Conservation (phyloP, 768 basidiomycete species). For the Leucocoprinus sp. region DNA sequence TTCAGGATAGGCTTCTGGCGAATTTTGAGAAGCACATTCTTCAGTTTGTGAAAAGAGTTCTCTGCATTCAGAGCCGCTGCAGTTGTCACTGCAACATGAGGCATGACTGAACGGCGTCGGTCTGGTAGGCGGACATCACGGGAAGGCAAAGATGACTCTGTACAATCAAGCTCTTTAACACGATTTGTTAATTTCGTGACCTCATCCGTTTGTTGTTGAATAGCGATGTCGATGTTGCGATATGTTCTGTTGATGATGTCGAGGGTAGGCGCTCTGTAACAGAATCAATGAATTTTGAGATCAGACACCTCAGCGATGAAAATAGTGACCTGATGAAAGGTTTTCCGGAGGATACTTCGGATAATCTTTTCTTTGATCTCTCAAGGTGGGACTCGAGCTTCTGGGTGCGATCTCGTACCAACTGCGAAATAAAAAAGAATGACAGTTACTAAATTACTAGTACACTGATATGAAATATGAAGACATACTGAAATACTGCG, state of each 20-base stretch:
- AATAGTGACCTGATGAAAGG: constrained; percentile 50
- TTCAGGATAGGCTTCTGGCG: constrained; percentile 65
- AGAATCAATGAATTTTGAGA: neutral
- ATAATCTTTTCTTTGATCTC: constrained; percentile 60
- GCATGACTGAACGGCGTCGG: constrained; percentile 38
- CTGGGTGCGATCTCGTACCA: constrained; percentile 63
- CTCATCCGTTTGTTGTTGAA: constrained; percentile 52
- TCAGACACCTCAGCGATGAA: neutral
- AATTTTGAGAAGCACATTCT: constrained; percentile 51
- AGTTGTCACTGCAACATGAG: constrained; percentile 63
- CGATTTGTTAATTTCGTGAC: constrained; percentile 45
- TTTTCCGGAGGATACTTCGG: constrained; percentile 52
- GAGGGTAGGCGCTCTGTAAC: constrained; percentile 65
- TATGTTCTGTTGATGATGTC: constrained; percentile 82
- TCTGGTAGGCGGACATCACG: constrained; percentile 38
- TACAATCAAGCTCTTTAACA: constrained; percentile 33
- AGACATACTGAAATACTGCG: constrained; percentile 58
- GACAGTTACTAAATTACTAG: neutral
- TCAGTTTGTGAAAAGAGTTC: constrained; percentile 61
- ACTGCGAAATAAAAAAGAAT: constrained; percentile 29
- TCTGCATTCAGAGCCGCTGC: constrained; percentile 81
- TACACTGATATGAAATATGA: neutral
- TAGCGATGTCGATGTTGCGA: constrained; percentile 72
- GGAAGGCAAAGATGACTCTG: constrained; percentile 14
- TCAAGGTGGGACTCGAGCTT: constrained; percentile 74